Base-by-base conservation (phyloP, 257 asterid genomes). In the Coffea eugenioides region DNA sequence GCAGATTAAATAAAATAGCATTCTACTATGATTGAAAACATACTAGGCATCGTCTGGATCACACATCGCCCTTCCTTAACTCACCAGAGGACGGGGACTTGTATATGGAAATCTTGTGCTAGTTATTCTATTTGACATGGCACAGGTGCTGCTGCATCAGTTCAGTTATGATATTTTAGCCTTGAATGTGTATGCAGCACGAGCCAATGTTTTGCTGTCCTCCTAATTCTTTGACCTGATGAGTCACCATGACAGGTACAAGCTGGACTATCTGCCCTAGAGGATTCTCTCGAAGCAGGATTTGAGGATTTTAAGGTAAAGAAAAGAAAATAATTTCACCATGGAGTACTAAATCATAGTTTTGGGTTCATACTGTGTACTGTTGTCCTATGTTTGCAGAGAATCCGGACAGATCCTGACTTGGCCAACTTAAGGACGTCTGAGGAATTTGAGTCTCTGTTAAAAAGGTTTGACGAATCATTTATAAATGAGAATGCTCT, bases 401-500 rank as follows among this genome's bases (percentile, higher is more conserved):
- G 98, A 86, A 89, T 93, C 74, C 86, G 99, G 64, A 82, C 91
- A 46, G 99, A 95, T 80, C 99, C 96, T 34, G 98, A 95, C 87
- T 92, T 95, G 76, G 97, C 85, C 27, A 92, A 87, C 65, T 36
- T 93, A 82, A 91, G 99, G 85, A 80, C 79, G 78, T 85, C 97
- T 0, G 87, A 86, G 69, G 95, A 86, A 41, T 95, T 93, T 20
- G 97, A 90, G 45, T 80, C 90, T 54, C 95, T 95, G 41, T 31
- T 95, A 90, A 92, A 90, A 88, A 92, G 73, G 82, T 95, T 80
- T 51, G 99, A 95, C 36, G 99, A 95, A 85, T 90, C 98, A 1
- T 93, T 95, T 79, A 95, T 95, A 89, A 95, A 95, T 41, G 99
- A 93, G 85, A 93, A 84, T 48, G 99, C 99, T 71, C 85, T 95